phyloP scores from a whole-genome alignment of 2,329 filamentous ascomycete species.

The Whalleya microplaca region DNA sequence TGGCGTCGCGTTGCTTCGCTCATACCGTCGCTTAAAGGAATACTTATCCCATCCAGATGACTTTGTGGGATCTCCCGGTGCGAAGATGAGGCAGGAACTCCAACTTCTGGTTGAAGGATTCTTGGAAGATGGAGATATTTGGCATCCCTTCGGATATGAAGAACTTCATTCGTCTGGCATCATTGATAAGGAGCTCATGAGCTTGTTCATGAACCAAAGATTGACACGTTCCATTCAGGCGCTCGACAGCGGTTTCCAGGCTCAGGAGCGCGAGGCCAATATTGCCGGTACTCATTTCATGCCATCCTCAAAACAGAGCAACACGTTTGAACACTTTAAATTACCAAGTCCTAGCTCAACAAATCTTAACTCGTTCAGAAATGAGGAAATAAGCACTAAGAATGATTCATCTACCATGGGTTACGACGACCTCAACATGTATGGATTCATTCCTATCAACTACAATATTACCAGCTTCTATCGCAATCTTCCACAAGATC shows the following conservation, averaged over 20 bases:
- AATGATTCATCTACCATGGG: no score
- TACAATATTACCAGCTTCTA: not conserved
- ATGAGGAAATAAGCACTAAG: no score
- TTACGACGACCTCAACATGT: not conserved
- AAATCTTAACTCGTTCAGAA: no score
- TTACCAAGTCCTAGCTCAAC: no score
- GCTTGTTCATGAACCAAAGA: conserved; percentile 1
- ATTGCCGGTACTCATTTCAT: no score
- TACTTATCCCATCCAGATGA: not conserved
- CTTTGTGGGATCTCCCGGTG: no score
- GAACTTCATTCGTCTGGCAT: not conserved
- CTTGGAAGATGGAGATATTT: conserved; percentile 5
- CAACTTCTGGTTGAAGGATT: conserved; percentile 1
- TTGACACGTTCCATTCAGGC: not conserved
- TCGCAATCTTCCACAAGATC: conserved; percentile 1
- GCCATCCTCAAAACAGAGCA: no score
- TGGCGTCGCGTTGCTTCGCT: not conserved
- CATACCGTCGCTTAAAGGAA: not conserved
- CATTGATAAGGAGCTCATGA: not conserved
- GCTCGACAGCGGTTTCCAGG: not conserved
- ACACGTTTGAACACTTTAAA: no score
- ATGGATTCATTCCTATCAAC: not conserved
- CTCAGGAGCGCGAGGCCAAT: not conserved
- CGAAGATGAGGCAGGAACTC: not conserved
- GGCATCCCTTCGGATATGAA: not conserved